phyloP scores from a whole-genome alignment of 257 asterid genomes.

The Misopates orontium region DNA sequence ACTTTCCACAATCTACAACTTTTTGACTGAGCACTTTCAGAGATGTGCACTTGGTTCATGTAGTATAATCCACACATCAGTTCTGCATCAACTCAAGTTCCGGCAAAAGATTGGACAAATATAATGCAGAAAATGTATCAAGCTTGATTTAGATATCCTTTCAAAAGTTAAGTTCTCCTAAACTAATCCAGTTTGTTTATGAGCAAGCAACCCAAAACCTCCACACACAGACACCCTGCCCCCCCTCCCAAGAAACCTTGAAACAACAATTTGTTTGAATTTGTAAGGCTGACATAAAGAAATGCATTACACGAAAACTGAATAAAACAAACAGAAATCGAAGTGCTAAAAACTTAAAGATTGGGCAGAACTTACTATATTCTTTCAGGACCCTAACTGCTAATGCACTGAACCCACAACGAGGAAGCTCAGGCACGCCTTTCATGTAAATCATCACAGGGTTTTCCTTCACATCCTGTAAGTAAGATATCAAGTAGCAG shows the following conservation, averaged over 20 bases:
- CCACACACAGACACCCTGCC: no score
- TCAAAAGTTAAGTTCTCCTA: no score
- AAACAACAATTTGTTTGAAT: constrained; percentile 2
- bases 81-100: constrained; percentile 5
- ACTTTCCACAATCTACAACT: no score
- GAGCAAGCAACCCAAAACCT: no score
- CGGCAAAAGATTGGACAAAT: neutral
- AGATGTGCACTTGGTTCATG: no score
- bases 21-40: no score
- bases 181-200: no score
- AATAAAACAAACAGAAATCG: neutral
- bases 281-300: constrained; percentile 4
- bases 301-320: neutral
- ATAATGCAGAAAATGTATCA: neutral
- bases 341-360: constrained; percentile 3
- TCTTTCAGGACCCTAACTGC: constrained; percentile 86
- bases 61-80: constrained; percentile 1
- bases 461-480: constrained; percentile 87
- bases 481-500: constrained; percentile 27
- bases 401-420: constrained; percentile 92
- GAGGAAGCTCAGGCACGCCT: constrained; percentile 85
- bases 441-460: constrained; percentile 98
- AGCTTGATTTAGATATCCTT: constrained; percentile 1
- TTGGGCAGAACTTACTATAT: constrained; percentile 58
- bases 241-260: neutral